Conservation (phyloP, 2,329 filamentous ascomycete species). For the Sporothrix humicola region DNA sequence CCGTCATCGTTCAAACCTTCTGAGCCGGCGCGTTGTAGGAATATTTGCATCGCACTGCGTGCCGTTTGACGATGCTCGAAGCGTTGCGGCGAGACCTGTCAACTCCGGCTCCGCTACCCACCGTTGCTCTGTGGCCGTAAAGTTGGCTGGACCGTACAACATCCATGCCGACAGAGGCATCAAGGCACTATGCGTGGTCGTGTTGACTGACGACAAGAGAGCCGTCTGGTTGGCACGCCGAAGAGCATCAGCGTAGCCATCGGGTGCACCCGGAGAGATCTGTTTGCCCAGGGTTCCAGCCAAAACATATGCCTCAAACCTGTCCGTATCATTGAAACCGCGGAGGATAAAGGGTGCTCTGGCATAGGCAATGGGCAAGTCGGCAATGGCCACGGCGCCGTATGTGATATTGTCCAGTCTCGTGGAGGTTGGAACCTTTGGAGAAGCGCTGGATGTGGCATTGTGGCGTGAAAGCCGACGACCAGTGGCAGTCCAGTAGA, state of each 20-base stretch:
- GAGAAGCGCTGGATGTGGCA: background rate
- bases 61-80: background rate
- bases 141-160: constrained; percentile 48
- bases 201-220: constrained; percentile 29
- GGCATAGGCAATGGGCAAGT: constrained; percentile 48
- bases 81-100: background rate
- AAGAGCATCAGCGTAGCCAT: constrained; percentile 45
- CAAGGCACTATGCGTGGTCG: constrained; percentile 40
- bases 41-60: constrained; percentile 12
- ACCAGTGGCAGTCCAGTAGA: constrained; percentile 52
- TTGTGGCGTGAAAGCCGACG: constrained; percentile 33
- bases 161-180: constrained; percentile 51
- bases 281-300: constrained; percentile 46
- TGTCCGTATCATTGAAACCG: constrained; percentile 41
- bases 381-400: constrained; percentile 39
- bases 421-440: constrained; percentile 26
- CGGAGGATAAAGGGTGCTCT: constrained; percentile 49
- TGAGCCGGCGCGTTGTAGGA: too few relatives aligned
- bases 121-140: constrained; percentile 32
- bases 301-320: constrained; percentile 47
- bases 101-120: constrained; percentile 35
- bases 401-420: constrained; percentile 41
- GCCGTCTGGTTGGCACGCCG: constrained; percentile 38
- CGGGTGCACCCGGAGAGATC: constrained; percentile 38
- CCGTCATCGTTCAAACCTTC: too few relatives aligned